Conservation (phyloP, 2,329 filamentous ascomycete species). For the Fusarium nodosum region DNA sequence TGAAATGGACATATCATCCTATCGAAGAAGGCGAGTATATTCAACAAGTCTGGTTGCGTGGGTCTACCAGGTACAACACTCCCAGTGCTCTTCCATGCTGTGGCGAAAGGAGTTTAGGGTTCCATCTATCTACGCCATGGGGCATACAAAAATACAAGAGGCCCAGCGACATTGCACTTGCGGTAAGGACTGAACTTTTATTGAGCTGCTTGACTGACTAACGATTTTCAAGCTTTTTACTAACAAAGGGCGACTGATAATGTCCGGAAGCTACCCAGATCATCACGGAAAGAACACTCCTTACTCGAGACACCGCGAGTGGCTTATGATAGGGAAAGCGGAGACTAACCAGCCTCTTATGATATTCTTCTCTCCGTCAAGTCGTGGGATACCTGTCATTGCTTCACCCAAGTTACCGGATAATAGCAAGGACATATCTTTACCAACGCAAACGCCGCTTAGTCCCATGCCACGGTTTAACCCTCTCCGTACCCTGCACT, state of each 20-base stretch:
- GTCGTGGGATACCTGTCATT: constrained; percentile 6
- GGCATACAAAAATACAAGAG: constrained; percentile 16
- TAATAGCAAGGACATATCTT: rapidly evolving
- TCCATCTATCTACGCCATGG: constrained; percentile 12
- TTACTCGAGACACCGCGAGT: neutral
- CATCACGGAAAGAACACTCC: neutral
- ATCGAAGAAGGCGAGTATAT: constrained; percentile 13
- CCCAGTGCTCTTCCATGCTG: neutral
- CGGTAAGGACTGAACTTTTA: neutral
- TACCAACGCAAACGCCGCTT: neutral
- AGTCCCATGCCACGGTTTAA: constrained; percentile 1
- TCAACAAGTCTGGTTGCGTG: constrained; percentile 29
- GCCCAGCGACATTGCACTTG: constrained; percentile 17
- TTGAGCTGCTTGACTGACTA: neutral
- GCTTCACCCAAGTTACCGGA: neutral
- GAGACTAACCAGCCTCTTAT: neutral
- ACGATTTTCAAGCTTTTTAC: constrained; percentile 5
- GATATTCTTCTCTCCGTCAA: constrained; percentile 8
- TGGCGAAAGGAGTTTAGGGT: neutral
- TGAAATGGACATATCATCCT: constrained; percentile 22
- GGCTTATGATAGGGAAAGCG: neutral
- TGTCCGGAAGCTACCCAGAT: constrained; percentile 10
- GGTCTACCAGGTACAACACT: neutral
- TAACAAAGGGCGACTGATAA: neutral
- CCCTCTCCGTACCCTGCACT: neutral